These are phyloP conservation scores for Vigna nakashimae DNA, from an alignment of 306 rosid genomes.

Conservation along the genomic window DNA sequence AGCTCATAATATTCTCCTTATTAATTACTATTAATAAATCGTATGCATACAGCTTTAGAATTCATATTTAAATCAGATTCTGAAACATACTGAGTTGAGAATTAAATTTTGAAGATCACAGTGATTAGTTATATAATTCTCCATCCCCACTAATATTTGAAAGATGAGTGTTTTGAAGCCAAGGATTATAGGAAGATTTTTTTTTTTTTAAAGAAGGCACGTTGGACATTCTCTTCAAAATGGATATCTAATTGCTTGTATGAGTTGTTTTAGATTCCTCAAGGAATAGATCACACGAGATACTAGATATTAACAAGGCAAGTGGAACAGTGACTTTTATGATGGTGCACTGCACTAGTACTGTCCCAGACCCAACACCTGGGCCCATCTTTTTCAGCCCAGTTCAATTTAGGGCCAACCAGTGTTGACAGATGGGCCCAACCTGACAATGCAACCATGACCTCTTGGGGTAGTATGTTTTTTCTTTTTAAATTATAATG, in stretches of 20 bases:
- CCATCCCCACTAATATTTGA: slow-evolving; percentile 14
- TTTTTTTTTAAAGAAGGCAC: neutral
- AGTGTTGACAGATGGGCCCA: neutral
- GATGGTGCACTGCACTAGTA: neutral
- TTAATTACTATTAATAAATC: slow-evolving; percentile 6
- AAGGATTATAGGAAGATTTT: neutral
- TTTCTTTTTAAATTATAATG: neutral
- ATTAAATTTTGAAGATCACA: slow-evolving; percentile 9
- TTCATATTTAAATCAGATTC: slow-evolving; percentile 9
- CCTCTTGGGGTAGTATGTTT: neutral
- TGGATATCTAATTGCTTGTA: slow-evolving; percentile 14
- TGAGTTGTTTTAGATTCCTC: slow-evolving; percentile 43
- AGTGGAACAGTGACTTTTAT: neutral
- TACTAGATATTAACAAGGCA: neutral
- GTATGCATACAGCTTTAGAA: slow-evolving; percentile 8
- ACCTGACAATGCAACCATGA: too few relatives aligned
- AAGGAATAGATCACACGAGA: neutral
- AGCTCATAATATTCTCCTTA: slow-evolving; percentile 16
- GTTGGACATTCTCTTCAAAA: neutral
- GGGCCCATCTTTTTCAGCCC: neutral
- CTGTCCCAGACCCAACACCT: neutral
- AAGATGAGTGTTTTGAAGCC: slow-evolving; percentile 16
- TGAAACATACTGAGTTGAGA: neutral
- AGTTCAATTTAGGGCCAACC: neutral
- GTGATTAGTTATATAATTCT: slow-evolving; percentile 30